phyloP scores from a whole-genome alignment of 768 basidiomycete species.

The Lactarius pseudohatsudake region DNA sequence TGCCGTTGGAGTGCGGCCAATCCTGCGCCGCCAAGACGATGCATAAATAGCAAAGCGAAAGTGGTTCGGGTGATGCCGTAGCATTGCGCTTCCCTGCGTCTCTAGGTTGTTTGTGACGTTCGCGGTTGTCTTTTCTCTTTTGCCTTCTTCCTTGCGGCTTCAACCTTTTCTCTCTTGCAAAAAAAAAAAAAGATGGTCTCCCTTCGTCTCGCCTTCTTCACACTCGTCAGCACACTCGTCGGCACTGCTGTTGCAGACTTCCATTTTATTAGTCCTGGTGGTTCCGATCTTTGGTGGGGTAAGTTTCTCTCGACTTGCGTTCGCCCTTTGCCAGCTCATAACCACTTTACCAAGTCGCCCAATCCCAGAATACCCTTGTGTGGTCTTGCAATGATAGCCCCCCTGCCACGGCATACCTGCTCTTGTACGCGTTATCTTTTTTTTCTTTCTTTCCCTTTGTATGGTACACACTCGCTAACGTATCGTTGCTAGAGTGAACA shows the following conservation, averaged over 20 bases:
- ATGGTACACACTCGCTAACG: constrained; percentile 23
- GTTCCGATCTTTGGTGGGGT: constrained; percentile 60
- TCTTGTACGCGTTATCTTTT: constrained; percentile 11
- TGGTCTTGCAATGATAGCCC: constrained; percentile 54
- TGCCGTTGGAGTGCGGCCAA: constrained; percentile 90
- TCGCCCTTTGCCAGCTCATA: constrained; percentile 8
- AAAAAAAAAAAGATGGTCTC: constrained; percentile 36
- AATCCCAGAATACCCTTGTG: constrained; percentile 53
- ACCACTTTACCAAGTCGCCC: constrained; percentile 45
- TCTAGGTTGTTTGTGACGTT: background rate
- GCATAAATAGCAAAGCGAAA: constrained; percentile 43
- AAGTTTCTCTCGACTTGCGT: constrained; percentile 31
- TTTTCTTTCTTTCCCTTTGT: constrained; percentile 3
- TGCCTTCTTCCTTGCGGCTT: constrained; percentile 17
- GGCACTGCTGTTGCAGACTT: constrained; percentile 44
- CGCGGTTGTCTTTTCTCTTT: background rate
- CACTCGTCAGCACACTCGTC: constrained; percentile 42
- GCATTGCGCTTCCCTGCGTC: background rate
- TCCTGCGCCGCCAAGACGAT: constrained; percentile 77
- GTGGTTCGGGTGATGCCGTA: constrained; percentile 14
- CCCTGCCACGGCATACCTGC: constrained; percentile 38
- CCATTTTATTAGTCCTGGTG: constrained; percentile 46
- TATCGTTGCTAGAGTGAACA: constrained; percentile 42
- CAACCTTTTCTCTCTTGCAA: background rate
- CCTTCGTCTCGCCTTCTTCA: constrained; percentile 35